phyloP scores from a whole-genome alignment of 805 yeast species.

The Sugiyamaella americana region DNA sequence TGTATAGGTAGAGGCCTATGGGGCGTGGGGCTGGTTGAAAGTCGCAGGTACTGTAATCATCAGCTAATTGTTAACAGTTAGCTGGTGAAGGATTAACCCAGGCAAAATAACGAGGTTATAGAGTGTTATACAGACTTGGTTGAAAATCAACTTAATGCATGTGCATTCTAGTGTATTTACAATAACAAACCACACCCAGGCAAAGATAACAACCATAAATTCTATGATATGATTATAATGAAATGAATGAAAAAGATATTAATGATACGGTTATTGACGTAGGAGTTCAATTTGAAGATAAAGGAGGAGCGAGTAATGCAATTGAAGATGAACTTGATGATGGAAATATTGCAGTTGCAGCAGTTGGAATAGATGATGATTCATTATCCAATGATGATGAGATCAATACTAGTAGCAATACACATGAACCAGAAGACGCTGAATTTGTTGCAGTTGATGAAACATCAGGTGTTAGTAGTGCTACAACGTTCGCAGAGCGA shows the following conservation, averaged over 20 bases:
- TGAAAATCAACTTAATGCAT: no score
- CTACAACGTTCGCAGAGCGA: slow-evolving; percentile 18
- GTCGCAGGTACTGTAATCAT: no score
- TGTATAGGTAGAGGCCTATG: no score
- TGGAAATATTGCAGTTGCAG: slow-evolving; percentile 1
- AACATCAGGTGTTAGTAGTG: slow-evolving; percentile 12
- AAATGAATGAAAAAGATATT: neutral
- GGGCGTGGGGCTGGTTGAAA: no score
- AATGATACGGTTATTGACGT: slow-evolving; percentile 4
- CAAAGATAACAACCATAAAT: no score
- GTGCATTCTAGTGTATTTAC: no score
- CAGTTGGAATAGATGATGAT: neutral
- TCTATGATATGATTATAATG: neutral
- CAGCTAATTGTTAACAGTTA: no score
- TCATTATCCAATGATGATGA: neutral
- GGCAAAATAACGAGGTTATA: no score
- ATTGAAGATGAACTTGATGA: neutral
- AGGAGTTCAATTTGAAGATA: slow-evolving; percentile 8
- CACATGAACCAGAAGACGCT: neutral
- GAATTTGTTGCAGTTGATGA: slow-evolving; percentile 23
- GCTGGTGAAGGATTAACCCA: no score
- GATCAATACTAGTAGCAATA: slow-evolving; percentile 3
- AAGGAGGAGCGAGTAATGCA: no score
- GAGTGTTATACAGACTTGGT: no score
- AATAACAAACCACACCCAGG: no score